These are phyloP conservation scores for Zygosaccharomyces siamensis DNA, from an alignment of 805 yeast species.

Conservation along the genomic window DNA sequence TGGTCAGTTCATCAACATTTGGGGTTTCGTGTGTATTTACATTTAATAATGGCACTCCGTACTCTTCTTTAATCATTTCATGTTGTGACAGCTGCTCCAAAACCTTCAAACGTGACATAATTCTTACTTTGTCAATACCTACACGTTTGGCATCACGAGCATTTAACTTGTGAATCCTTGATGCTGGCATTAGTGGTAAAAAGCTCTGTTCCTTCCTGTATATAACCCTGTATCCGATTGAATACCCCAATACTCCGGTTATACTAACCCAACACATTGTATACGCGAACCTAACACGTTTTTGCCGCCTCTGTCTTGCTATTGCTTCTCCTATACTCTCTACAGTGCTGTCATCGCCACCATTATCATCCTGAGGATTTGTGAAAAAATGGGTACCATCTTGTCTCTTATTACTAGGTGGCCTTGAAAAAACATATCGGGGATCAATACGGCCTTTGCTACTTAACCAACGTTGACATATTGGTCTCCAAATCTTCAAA, in stretches of 20 bases:
- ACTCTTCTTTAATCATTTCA: slow-evolving; percentile 31
- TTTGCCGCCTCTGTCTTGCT: slow-evolving; percentile 17
- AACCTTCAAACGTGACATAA: slow-evolving; percentile 20
- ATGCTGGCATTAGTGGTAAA: slow-evolving; percentile 26
- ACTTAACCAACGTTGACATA: slow-evolving; percentile 3
- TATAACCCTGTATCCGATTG: slow-evolving; percentile 28
- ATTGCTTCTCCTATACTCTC: slow-evolving; percentile 21
- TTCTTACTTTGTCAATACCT: slow-evolving; percentile 20
- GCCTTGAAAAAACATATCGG: slow-evolving; percentile 21
- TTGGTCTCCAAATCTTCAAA: not conserved
- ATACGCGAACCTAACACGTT: slow-evolving; percentile 15
- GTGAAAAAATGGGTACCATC: slow-evolving; percentile 29
- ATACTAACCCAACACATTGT: slow-evolving; percentile 16
- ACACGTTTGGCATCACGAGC: slow-evolving; percentile 21
- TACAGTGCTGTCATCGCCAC: slow-evolving; percentile 4
- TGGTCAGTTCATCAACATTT: slow-evolving; percentile 19
- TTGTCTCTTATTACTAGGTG: slow-evolving; percentile 14
- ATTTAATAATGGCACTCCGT: slow-evolving; percentile 30
- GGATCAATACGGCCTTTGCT: slow-evolving; percentile 15
- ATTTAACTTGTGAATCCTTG: slow-evolving; percentile 24
- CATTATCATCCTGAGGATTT: slow-evolving; percentile 9
- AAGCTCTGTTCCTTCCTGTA: slow-evolving; percentile 25
- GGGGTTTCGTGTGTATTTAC: slow-evolving; percentile 19
- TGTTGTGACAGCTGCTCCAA: slow-evolving; percentile 26
- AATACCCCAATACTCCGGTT: slow-evolving; percentile 26